Conservation (phyloP, 176 grass and related monocot species). For the Ensete ventricosum region DNA sequence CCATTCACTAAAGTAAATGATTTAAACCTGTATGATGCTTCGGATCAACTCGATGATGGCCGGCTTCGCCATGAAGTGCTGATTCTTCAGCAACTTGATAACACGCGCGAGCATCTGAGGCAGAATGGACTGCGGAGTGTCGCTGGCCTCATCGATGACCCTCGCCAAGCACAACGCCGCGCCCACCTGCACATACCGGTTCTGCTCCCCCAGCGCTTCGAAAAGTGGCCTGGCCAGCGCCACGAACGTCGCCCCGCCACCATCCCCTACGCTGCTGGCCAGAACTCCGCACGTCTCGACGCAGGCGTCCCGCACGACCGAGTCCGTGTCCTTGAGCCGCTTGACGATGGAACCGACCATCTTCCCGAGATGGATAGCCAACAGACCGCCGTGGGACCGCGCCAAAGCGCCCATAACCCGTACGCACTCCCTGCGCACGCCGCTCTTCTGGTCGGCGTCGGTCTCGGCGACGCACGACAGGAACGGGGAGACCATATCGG, state of each 20-base stretch:
- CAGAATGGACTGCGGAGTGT: slow-evolving; percentile 55
- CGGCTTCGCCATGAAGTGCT: slow-evolving; percentile 93
- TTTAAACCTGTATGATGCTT: slow-evolving; percentile 83
- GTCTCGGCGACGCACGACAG: slow-evolving; percentile 74
- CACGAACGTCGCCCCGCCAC: slow-evolving; percentile 26
- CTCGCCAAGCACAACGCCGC: slow-evolving; percentile 75
- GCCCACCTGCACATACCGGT: slow-evolving; percentile 70
- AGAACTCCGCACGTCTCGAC: slow-evolving; percentile 76
- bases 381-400: slow-evolving; percentile 37
- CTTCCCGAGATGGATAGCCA: slow-evolving; percentile 59
- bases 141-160: slow-evolving; percentile 73
- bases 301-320: slow-evolving; percentile 79
- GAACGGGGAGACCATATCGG: slow-evolving; percentile 74
- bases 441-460: slow-evolving; percentile 70
- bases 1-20: background rate
- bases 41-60: slow-evolving; percentile 83
- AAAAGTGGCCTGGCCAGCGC: slow-evolving; percentile 66
- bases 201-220: slow-evolving; percentile 83
- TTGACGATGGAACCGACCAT: slow-evolving; percentile 56
- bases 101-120: slow-evolving; percentile 74
- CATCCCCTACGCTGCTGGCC: slow-evolving; percentile 40
- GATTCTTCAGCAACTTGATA: slow-evolving; percentile 90
- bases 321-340: slow-evolving; percentile 76
- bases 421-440: slow-evolving; percentile 70
- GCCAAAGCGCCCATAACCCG: slow-evolving; percentile 60